A percentile compares a stretch with the other conserved stretches of the same genome.
Evolutionary conservation across 2,329 filamentous ascomycete species (phyloP).

Genomic region (Pestalotiopsis sp.): DNA sequence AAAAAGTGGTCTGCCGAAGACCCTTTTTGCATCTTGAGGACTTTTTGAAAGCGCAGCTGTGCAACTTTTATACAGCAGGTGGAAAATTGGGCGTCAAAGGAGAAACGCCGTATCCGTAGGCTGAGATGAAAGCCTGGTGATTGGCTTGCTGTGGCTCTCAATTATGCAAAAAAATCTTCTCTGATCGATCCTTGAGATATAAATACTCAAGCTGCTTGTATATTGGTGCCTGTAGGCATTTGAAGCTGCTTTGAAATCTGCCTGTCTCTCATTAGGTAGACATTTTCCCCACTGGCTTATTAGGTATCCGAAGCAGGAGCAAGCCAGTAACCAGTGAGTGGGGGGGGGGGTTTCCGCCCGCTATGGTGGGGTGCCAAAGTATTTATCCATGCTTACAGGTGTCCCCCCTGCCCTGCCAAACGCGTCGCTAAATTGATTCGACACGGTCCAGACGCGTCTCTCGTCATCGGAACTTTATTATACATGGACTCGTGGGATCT

Average conservation of each 20-base stretch:
- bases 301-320: not conserved
- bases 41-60: not conserved
- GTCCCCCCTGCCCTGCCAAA: not conserved
- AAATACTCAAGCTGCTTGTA: not conserved
- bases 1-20: slow-evolving; percentile 83
- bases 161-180: not conserved
- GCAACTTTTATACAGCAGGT: not conserved
- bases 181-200: not conserved
- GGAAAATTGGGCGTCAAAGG: no score
- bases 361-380: slow-evolving; percentile 3
- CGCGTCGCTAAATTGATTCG: slow-evolving; percentile 32
- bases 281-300: not conserved
- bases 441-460: slow-evolving; percentile 43
- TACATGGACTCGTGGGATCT: not conserved
- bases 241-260: slow-evolving; percentile 6
- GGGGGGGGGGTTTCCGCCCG: not conserved
- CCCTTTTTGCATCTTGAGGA: slow-evolving; percentile 60
- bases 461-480: not conserved
- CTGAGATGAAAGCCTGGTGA: not conserved
- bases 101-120: no score
- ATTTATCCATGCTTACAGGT: not conserved
- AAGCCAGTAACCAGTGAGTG: not conserved
- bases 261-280: not conserved
- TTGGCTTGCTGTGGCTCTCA: not conserved
- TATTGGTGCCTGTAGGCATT: not conserved